phyloP scores from a whole-genome alignment of 331 rosid species.

The Spiraea crenata region DNA sequence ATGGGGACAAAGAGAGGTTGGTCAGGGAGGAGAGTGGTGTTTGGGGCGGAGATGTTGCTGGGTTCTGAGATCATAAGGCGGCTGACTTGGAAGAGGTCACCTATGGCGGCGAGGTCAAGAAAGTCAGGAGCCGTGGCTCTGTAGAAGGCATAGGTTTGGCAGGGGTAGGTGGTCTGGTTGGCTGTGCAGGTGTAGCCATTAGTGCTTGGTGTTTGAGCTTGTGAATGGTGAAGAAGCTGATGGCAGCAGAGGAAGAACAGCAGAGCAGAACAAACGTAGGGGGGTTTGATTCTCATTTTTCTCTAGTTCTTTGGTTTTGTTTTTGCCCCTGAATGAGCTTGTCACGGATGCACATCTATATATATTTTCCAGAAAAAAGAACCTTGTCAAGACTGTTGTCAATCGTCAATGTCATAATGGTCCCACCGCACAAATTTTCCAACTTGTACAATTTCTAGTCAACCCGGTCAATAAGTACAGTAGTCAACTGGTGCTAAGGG shows the following conservation, averaged over 20 bases:
- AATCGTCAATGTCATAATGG: background rate
- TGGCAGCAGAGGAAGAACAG: slow-evolving; percentile 17
- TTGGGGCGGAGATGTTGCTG: slow-evolving; percentile 64
- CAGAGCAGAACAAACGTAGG: background rate
- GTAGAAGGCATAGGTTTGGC: slow-evolving; percentile 70
- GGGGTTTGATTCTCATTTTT: slow-evolving; percentile 18
- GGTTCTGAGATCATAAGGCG: slow-evolving; percentile 56
- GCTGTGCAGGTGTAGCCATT: slow-evolving; percentile 56
- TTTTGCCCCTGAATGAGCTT: background rate
- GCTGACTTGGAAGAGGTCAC: slow-evolving; percentile 72
- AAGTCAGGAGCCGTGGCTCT: slow-evolving; percentile 52
- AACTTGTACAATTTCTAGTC: background rate
- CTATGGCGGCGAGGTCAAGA: slow-evolving; percentile 67
- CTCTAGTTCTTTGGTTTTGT: background rate
- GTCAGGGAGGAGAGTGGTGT: slow-evolving; percentile 34
- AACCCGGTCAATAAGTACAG: background rate
- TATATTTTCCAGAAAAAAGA: background rate
- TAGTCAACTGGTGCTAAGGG: too few relatives aligned
- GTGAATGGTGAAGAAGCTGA: slow-evolving; percentile 25
- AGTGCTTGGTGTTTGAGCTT: slow-evolving; percentile 43
- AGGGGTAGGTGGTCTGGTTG: slow-evolving; percentile 40
- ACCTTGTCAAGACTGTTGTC: background rate
- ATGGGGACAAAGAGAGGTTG: slow-evolving; percentile 71
- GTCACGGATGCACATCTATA: background rate
- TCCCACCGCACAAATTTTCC: background rate